These are phyloP conservation scores for Meredithiella fracta DNA, from an alignment of 2,329 filamentous ascomycete genomes.

Conservation along the genomic window DNA sequence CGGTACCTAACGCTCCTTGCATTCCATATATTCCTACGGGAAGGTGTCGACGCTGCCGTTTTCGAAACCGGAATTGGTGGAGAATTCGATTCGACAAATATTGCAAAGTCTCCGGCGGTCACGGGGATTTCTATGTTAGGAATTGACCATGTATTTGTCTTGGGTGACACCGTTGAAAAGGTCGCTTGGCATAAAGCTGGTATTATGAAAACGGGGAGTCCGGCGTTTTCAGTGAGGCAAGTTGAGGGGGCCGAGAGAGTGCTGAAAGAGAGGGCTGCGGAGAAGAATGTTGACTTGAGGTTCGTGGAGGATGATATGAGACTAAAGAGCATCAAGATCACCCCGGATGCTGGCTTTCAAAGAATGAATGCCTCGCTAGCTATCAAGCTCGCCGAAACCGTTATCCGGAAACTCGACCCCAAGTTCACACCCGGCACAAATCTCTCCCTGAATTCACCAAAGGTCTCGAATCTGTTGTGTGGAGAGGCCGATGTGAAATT, in stretches of 20 bases:
- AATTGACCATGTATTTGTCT: slow-evolving; percentile 48
- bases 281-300: slow-evolving; percentile 32
- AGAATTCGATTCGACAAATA: slow-evolving; percentile 52
- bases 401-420: slow-evolving; percentile 29
- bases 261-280: slow-evolving; percentile 32
- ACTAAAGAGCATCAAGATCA: slow-evolving; percentile 30
- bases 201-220: slow-evolving; percentile 45
- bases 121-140: slow-evolving; percentile 49
- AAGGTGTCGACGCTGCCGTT: slow-evolving; percentile 45
- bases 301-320: slow-evolving; percentile 31
- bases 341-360: slow-evolving; percentile 39
- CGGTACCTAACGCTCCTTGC: slow-evolving; percentile 49
- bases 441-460: slow-evolving; percentile 50
- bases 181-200: slow-evolving; percentile 64
- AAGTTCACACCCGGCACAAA: slow-evolving; percentile 17
- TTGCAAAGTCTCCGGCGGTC: slow-evolving; percentile 40
- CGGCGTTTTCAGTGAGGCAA: slow-evolving; percentile 43
- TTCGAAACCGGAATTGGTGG: slow-evolving; percentile 54
- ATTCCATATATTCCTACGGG: slow-evolving; percentile 48
- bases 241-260: slow-evolving; percentile 29
- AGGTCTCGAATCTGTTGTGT: slow-evolving; percentile 59
- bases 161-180: slow-evolving; percentile 45
- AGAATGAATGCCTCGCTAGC: slow-evolving; percentile 40
- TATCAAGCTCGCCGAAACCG: slow-evolving; percentile 34
- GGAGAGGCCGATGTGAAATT: slow-evolving; percentile 63